Evolutionary conservation across 257 asterid genomes (phyloP).

Genomic region (Lycium ferocissimum): DNA sequence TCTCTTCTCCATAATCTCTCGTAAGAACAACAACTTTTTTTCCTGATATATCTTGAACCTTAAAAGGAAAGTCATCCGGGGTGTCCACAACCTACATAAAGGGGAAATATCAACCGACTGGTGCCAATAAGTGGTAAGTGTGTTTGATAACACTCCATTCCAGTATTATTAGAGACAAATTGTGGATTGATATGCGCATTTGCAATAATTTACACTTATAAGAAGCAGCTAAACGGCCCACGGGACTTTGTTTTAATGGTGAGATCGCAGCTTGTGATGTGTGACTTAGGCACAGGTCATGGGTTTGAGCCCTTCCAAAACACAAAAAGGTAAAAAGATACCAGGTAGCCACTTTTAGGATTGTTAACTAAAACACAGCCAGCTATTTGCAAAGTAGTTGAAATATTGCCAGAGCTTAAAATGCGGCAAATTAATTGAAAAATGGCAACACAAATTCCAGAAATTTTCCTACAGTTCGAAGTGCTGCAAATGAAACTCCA

Average conservation of each 20-base stretch:
- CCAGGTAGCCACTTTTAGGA: not conserved
- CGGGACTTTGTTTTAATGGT: not conserved
- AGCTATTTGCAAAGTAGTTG: not conserved
- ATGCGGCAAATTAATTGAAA: not conserved
- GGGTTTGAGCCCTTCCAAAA: not conserved
- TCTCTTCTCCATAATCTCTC: constrained; percentile 59
- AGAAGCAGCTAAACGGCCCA: not conserved
- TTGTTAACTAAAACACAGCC: not conserved
- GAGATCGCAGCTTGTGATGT: not conserved
- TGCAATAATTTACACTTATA: not conserved
- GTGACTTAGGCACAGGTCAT: not conserved
- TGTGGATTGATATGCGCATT: not conserved
- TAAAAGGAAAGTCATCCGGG: constrained; percentile 64
- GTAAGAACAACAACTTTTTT: constrained; percentile 56
- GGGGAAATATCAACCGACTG: not conserved
- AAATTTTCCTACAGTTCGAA: not conserved
- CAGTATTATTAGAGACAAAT: not conserved
- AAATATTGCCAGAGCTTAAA: not conserved
- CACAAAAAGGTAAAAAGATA: not conserved
- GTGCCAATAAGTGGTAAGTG: not conserved
- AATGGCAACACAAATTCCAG: not conserved
- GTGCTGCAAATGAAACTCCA: not conserved
- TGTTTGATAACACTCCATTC: not conserved
- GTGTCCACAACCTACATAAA: constrained; percentile 52
- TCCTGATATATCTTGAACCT: constrained; percentile 63